A percentile compares a stretch with the other conserved stretches of the same genome.
These are phyloP conservation scores for Pyrrhoderma lamaoense DNA, from an alignment of 1,284 basidiomycete genomes.

Conservation along the genomic window DNA sequence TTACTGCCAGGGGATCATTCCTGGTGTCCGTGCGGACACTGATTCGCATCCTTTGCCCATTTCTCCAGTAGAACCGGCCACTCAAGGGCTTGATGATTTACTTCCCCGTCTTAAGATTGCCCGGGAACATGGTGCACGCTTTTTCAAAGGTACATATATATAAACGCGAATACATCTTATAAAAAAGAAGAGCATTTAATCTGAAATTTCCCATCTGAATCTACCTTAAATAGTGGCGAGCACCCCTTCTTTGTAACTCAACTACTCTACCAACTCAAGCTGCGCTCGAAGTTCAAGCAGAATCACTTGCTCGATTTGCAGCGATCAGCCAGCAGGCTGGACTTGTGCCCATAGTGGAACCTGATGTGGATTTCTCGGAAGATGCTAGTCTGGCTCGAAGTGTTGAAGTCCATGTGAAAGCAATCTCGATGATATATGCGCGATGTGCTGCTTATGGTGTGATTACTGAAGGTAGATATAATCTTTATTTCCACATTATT, in stretches of 20 bases:
- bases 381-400: slow-evolving; percentile 41
- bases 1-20: slow-evolving; percentile 40
- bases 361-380: slow-evolving; percentile 43
- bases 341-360: slow-evolving; percentile 46
- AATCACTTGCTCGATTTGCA: slow-evolving; percentile 38
- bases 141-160: slow-evolving; percentile 31
- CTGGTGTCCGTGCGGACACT: slow-evolving; percentile 44
- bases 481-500: background rate
- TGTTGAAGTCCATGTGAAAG: slow-evolving; percentile 40
- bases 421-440: slow-evolving; percentile 39
- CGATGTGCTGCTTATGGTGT: slow-evolving; percentile 40
- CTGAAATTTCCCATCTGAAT: background rate
- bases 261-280: slow-evolving; percentile 32
- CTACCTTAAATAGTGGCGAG: slow-evolving; percentile 33
- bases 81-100: slow-evolving; percentile 43
- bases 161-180: too few relatives aligned
- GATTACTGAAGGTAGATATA: slow-evolving; percentile 38
- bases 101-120: slow-evolving; percentile 37
- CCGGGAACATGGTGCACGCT: slow-evolving; percentile 38
- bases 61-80: slow-evolving; percentile 38
- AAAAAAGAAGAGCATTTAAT: too few relatives aligned
- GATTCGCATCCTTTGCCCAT: slow-evolving; percentile 40
- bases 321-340: slow-evolving; percentile 43
- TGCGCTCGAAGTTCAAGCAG: slow-evolving; percentile 38
- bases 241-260: slow-evolving; percentile 39